Conservation (phyloP, 495 filamentous ascomycete genomes). For the Hapsidospora chrysogenum region DNA sequence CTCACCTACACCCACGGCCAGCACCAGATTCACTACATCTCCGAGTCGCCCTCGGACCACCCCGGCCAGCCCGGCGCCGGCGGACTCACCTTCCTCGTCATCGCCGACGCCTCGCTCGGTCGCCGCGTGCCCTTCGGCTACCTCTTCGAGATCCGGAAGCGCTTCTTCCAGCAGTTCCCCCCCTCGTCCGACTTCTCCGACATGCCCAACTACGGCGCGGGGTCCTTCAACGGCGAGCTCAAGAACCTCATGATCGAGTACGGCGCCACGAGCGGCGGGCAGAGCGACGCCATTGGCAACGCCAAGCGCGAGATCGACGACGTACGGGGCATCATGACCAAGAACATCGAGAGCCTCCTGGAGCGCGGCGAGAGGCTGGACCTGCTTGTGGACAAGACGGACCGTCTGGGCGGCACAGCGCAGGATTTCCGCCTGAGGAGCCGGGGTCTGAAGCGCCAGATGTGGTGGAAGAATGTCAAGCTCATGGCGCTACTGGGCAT, state of each 20-base stretch:
- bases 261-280: conserved; percentile 54
- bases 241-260: conserved; percentile 68
- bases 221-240: conserved; percentile 65
- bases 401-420: conserved; percentile 69
- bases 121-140: conserved; percentile 86
- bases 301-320: conserved; percentile 82
- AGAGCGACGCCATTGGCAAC: conserved; percentile 70
- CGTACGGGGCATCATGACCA: conserved; percentile 90
- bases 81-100: conserved; percentile 72
- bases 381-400: conserved; percentile 93
- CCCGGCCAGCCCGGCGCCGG: conserved; percentile 39
- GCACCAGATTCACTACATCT: conserved; percentile 91
- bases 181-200: conserved; percentile 54
- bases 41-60: conserved; percentile 58
- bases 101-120: conserved; percentile 59
- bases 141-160: conserved; percentile 78
- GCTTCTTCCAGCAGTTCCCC: conserved; percentile 61
- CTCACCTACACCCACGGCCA: conserved; percentile 84
- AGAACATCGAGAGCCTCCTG: conserved; percentile 92
- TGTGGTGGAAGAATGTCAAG: conserved; percentile 99
- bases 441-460: conserved; percentile 66
- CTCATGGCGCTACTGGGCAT: conserved; percentile 71
- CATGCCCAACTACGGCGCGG: conserved; percentile 80
- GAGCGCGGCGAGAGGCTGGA: conserved; percentile 94
- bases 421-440: conserved; percentile 79